Percentiles rank a stretch among this genome's conserved stretches.
Evolutionary conservation across 2,329 filamentous ascomycete genomes (phyloP).

Genomic region (Aspergillus tubingensis): DNA sequence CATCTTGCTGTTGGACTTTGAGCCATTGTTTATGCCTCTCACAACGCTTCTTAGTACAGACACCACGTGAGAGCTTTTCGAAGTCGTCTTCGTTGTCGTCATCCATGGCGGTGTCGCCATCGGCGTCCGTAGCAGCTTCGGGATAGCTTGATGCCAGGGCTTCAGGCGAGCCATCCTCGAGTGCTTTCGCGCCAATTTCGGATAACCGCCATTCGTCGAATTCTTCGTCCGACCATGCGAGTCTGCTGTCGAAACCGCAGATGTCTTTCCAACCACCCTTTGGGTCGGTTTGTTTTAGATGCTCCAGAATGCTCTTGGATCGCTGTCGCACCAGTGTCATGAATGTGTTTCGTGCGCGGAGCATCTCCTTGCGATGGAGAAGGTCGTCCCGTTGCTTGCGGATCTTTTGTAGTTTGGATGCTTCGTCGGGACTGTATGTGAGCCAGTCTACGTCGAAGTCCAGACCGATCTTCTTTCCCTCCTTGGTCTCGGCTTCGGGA

Average conservation of each 20-base stretch:
- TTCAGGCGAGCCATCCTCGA: constrained; percentile 42
- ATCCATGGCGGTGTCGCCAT: constrained; percentile 41
- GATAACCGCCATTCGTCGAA: constrained; percentile 50
- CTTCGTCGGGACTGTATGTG: constrained; percentile 42
- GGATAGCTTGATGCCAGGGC: constrained; percentile 32
- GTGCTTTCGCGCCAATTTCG: constrained; percentile 39
- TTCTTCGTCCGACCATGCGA: constrained; percentile 52
- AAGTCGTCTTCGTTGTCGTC: constrained; percentile 31
- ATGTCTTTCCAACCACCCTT: constrained; percentile 51
- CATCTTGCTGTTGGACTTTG: constrained; percentile 50
- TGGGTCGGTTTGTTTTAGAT: constrained; percentile 47
- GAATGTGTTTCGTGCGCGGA: constrained; percentile 45
- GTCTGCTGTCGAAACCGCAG: constrained; percentile 50
- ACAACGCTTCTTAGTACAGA: constrained; percentile 52
- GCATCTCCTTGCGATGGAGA: constrained; percentile 41
- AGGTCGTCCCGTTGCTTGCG: constrained; percentile 37
- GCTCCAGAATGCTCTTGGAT: constrained; percentile 45
- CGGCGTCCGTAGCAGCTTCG: constrained; percentile 25
- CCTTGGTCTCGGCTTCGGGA: constrained; percentile 17
- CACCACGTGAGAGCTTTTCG: constrained; percentile 40
- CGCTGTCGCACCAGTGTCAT: constrained; percentile 45
- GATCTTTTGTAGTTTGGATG: constrained; percentile 41
- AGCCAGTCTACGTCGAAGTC: constrained; percentile 32
- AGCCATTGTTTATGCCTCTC: constrained; percentile 52
- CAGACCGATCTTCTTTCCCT: constrained; percentile 31